Base-by-base conservation (phyloP, 2,329 filamentous ascomycete genomes). In the Penicillium sp. region DNA sequence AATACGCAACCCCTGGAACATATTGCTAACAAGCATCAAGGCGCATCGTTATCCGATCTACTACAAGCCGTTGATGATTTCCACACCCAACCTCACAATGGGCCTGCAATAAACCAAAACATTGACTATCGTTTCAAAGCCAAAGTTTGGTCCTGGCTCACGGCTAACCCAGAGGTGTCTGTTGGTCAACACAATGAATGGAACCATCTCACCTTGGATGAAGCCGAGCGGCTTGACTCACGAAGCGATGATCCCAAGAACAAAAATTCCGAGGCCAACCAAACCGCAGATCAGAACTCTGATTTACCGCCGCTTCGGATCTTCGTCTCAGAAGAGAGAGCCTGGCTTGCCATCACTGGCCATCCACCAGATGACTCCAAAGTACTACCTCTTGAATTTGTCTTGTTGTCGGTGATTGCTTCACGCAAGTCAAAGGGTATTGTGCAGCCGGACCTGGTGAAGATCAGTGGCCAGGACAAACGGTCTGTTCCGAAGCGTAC, bases 401-500 rank as follows among this genome's bases (percentile, higher is more conserved):
- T 75, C 13, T 71, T 84, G 18, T 72, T 88, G 2, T 83, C 81
- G 10, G 78, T 85, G 50, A 85, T 88, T 59, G 83, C 83, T 7
- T 77, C 79, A 10, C 74, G 74, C 53, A 81, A 83, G 42, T 72
- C 76, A 18, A 69, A 74, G 16, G 85, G 85, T 6, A 81, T 88
- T 43, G 67, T 81, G 2, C 85, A 88, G 65, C 79, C 82, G 2
- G 79, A 84, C 2, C 69, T 87, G 37, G 77, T 78, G 39, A 74
- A 70, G 50, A 63, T 81, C 22, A 84, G 82, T 60, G 82, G 82
- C 6, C 85, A 88, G 70, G 85, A 88, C 67, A 87, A 87, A 66
- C 78, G 85, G 44, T 88, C 85, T 1, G 80, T 87, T 2, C 85
- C 85, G 1, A 78, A 82, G 58, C 76, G 85, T 38, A 88, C 85